These are phyloP conservation scores for Calonectria montana DNA, from an alignment of 2,329 filamentous ascomycete genomes.

Conservation along the genomic window DNA sequence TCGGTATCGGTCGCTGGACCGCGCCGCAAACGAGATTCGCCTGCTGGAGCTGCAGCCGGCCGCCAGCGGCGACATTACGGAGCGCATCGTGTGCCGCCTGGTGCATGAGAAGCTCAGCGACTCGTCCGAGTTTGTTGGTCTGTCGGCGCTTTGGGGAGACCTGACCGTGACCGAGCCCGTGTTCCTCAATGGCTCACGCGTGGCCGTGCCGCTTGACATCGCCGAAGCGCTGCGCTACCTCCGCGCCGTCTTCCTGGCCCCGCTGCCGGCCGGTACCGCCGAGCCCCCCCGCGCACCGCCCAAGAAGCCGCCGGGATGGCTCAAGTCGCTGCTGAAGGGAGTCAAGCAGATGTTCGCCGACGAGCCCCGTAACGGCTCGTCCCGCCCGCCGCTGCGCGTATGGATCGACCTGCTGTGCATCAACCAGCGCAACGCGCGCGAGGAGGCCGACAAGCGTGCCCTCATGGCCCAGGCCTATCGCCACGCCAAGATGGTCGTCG, in stretches of 20 bases:
- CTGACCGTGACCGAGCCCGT: conserved; percentile 33
- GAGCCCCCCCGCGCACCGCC: conserved; percentile 7
- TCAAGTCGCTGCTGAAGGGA: conserved; percentile 32
- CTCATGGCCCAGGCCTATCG: conserved; percentile 36
- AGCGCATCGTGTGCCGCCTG: conserved; percentile 34
- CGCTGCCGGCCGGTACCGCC: conserved; percentile 12
- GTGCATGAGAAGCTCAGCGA: conserved; percentile 32
- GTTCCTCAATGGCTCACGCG: conserved; percentile 26
- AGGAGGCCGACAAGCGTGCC: conserved; percentile 31
- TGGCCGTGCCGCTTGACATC: conserved; percentile 29
- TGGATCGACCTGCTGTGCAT: conserved; percentile 39
- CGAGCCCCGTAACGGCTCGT: conserved; percentile 9
- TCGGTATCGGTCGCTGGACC: conserved; percentile 34
- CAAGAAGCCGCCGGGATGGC: conserved; percentile 35
- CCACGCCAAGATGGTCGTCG: conserved; percentile 35
- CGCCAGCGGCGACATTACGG: conserved; percentile 32
- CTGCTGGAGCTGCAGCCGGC: conserved; percentile 37
- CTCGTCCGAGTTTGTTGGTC: conserved; percentile 36
- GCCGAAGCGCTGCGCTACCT: conserved; percentile 37
- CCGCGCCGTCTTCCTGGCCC: conserved; percentile 34
- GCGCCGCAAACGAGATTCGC: conserved; percentile 27
- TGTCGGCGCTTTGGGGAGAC: conserved; percentile 37
- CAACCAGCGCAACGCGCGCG: conserved; percentile 28
- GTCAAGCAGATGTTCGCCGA: conserved; percentile 25
- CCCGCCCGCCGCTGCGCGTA: conserved; percentile 31